Evolutionary conservation across 2,329 filamentous ascomycete genomes (phyloP).

Genomic region (Lachnellula cervina): DNA sequence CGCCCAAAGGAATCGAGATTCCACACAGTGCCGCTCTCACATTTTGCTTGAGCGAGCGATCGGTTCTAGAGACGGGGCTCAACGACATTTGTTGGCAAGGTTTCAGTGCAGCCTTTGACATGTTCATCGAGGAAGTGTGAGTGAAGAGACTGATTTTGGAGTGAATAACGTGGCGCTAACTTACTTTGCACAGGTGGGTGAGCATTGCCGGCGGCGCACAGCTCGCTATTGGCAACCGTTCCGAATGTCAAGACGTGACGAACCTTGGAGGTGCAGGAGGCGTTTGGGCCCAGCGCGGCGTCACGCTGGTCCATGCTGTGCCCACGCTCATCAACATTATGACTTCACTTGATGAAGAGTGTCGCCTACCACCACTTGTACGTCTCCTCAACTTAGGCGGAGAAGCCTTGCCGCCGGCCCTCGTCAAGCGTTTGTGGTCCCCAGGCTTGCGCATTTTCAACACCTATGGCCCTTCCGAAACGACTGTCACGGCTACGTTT

Average conservation of each 20-base stretch:
- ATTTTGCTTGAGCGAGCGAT: slow-evolving; percentile 2
- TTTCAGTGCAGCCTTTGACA: slow-evolving; percentile 6
- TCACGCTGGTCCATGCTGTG: slow-evolving; percentile 5
- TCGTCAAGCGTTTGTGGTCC: slow-evolving; percentile 2
- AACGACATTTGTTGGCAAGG: slow-evolving; percentile 4
- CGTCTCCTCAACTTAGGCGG: slow-evolving; percentile 3
- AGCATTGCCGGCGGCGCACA: slow-evolving; percentile 6
- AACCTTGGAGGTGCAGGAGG: slow-evolving; percentile 1
- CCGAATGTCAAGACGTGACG: slow-evolving; percentile 2
- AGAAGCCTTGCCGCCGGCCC: neutral
- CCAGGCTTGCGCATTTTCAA: slow-evolving; percentile 2
- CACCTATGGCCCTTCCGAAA: slow-evolving; percentile 9
- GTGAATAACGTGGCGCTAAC: neutral
- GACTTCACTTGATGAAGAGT: slow-evolving; percentile 6
- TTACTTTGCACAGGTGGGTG: neutral
- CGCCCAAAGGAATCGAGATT: slow-evolving; percentile 10
- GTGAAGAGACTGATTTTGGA: neutral
- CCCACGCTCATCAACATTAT: slow-evolving; percentile 6
- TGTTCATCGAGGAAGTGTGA: slow-evolving; percentile 8
- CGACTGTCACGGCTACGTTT: slow-evolving; percentile 6
- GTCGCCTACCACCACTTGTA: slow-evolving; percentile 1
- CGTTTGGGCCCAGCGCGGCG: slow-evolving; percentile 1
- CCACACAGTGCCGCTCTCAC: slow-evolving; percentile 7
- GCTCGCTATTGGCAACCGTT: slow-evolving; percentile 3
- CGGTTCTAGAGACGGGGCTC: slow-evolving; percentile 1